phyloP scores from a whole-genome alignment of 2,329 filamentous ascomycete species.

The Colletotrichum nymphaeae region DNA sequence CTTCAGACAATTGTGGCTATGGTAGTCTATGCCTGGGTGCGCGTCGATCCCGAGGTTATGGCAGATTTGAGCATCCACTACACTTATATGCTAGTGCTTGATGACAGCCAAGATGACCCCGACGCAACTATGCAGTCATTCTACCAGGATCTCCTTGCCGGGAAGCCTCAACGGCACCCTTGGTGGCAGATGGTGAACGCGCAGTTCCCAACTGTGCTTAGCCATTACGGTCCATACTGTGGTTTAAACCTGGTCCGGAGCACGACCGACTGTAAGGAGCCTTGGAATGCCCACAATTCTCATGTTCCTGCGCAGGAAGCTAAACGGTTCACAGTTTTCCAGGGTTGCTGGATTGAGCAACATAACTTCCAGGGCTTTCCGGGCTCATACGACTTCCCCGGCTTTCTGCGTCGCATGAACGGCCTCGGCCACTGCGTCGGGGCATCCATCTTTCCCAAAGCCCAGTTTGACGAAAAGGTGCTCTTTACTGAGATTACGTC shows the following conservation, averaged over 20 bases:
- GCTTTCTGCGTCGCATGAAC: conserved; percentile 39
- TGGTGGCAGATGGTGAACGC: conserved; percentile 38
- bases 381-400: conserved; percentile 36
- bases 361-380: conserved; percentile 37
- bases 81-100: conserved; percentile 38
- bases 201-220: conserved; percentile 36
- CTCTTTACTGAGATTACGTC: conserved; percentile 36
- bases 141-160: conserved; percentile 36
- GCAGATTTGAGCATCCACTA: conserved; percentile 38
- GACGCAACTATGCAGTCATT: conserved; percentile 34
- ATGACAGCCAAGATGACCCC: conserved; percentile 36
- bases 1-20: conserved; percentile 42
- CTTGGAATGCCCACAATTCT: not conserved
- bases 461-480: conserved; percentile 32
- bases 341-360: conserved; percentile 40
- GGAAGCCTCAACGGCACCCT: conserved; percentile 31
- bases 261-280: conserved; percentile 33
- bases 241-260: conserved; percentile 37
- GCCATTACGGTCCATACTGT: conserved; percentile 37
- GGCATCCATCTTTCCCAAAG: conserved; percentile 32
- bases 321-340: conserved; percentile 24
- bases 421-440: conserved; percentile 38
- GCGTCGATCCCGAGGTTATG: conserved; percentile 37
- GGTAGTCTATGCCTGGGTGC: conserved; percentile 43
- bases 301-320: not conserved